A percentile compares a stretch with the other conserved stretches of the same genome.
Conservation (phyloP, 148 eudicot species). For the Spergularia bocconei region DNA sequence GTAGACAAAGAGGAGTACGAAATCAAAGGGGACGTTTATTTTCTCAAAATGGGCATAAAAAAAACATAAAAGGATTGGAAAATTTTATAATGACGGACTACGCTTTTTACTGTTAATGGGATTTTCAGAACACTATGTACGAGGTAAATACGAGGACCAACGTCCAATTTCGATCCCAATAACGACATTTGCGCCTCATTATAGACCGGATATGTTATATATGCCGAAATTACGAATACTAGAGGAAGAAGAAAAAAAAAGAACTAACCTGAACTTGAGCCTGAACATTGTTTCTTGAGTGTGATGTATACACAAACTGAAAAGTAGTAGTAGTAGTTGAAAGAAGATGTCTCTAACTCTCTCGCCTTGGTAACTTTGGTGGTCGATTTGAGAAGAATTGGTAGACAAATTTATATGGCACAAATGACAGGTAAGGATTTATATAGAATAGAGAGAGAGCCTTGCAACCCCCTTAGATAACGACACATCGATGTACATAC, state of each 20-base stretch:
- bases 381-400: neutral
- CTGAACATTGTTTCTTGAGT: constrained; percentile 17
- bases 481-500: neutral
- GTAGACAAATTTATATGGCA: neutral
- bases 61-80: neutral
- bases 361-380: too few species aligned
- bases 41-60: neutral
- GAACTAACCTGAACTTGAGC: constrained; percentile 29
- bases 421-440: neutral
- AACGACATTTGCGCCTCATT: too few species aligned
- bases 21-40: too few species aligned
- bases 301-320: neutral
- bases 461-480: neutral
- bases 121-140: too few species aligned
- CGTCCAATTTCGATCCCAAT: too few species aligned
- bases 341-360: neutral
- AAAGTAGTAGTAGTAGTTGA: neutral
- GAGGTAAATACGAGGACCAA: too few species aligned
- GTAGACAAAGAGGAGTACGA: too few species aligned
- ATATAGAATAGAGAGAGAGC: constrained; percentile 8
- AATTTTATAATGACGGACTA: too few species aligned
- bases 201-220: too few species aligned
- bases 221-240: too few species aligned
- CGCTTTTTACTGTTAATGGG: too few species aligned
- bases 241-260: neutral